A percentile compares a stretch with the other conserved stretches of the same genome.
phyloP scores from a whole-genome alignment of 2,329 filamentous ascomycete genomes.

The Davidsoniella australis region DNA sequence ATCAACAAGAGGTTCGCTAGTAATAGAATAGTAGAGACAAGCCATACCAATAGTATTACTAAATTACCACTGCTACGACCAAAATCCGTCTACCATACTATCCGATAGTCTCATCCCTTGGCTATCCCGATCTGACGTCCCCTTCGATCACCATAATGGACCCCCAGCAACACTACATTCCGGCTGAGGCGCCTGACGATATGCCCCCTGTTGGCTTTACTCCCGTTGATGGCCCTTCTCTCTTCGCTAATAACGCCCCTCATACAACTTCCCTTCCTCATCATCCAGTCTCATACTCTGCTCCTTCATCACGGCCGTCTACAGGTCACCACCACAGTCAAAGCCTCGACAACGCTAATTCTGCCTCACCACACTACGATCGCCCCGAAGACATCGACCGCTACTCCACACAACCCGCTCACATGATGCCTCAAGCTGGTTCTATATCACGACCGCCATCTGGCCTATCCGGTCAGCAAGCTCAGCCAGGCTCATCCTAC shows the following conservation, averaged over 20 bases:
- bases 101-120: background rate
- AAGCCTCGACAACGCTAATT: conserved; percentile 29
- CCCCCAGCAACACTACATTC: conserved; percentile 9
- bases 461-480: conserved; percentile 29
- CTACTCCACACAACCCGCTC: conserved; percentile 31
- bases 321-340: conserved; percentile 27
- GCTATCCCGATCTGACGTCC: background rate
- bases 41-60: no score
- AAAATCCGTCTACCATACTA: background rate
- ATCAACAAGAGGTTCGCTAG: no score
- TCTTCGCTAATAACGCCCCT: conserved; percentile 16
- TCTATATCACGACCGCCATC: conserved; percentile 36
- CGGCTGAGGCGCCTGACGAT: conserved; percentile 8
- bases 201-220: conserved; percentile 6
- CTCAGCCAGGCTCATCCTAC: conserved; percentile 20
- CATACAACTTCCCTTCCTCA: conserved; percentile 18
- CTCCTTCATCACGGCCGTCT: conserved; percentile 13
- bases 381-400: conserved; percentile 24
- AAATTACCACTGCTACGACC: background rate
- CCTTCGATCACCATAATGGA: conserved; percentile 5
- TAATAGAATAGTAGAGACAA: no score
- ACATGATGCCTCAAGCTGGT: conserved; percentile 19
- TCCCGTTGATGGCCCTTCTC: conserved; percentile 6
- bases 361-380: conserved; percentile 15
- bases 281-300: conserved; percentile 14